These are phyloP conservation scores for Epichloe amarillans DNA, from an alignment of 2,329 filamentous ascomycete genomes.

Conservation along the genomic window DNA sequence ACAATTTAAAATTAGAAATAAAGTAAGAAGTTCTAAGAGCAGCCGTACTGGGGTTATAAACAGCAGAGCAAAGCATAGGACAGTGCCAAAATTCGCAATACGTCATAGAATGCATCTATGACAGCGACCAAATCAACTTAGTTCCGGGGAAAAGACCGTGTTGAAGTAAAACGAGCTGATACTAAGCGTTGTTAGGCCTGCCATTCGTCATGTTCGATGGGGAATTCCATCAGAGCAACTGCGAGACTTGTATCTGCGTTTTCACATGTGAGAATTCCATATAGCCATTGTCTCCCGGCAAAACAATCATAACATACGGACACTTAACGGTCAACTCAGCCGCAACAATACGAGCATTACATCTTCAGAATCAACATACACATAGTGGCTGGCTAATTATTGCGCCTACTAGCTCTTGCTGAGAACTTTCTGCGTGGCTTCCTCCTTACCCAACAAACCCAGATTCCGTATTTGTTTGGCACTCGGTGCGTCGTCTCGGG, in stretches of 20 bases:
- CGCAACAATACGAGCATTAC: not conserved
- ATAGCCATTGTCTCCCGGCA: not conserved
- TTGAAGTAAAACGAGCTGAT: too few species aligned
- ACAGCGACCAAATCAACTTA: too few species aligned
- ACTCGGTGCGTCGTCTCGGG: slow-evolving; percentile 68
- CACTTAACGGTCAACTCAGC: not conserved
- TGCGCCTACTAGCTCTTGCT: slow-evolving; percentile 17
- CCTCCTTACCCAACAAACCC: slow-evolving; percentile 71
- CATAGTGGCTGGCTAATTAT: not conserved
- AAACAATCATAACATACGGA: not conserved
- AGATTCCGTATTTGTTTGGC: slow-evolving; percentile 79
- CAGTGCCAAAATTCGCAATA: too few species aligned
- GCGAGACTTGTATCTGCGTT: not conserved
- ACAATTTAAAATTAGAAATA: too few species aligned
- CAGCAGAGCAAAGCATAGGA: too few species aligned
- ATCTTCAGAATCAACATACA: not conserved
- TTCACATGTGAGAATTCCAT: not conserved
- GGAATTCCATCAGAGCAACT: not conserved
- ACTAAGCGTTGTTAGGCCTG: too few species aligned
- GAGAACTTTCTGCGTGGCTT: slow-evolving; percentile 55
- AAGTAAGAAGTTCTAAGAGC: too few species aligned
- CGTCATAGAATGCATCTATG: too few species aligned
- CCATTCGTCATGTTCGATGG: too few species aligned
- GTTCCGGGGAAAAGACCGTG: too few species aligned
- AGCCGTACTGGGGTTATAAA: too few species aligned